These are phyloP conservation scores for Phytophthora pini DNA, from an alignment of 352 stramenopile species.

Conservation along the genomic window DNA sequence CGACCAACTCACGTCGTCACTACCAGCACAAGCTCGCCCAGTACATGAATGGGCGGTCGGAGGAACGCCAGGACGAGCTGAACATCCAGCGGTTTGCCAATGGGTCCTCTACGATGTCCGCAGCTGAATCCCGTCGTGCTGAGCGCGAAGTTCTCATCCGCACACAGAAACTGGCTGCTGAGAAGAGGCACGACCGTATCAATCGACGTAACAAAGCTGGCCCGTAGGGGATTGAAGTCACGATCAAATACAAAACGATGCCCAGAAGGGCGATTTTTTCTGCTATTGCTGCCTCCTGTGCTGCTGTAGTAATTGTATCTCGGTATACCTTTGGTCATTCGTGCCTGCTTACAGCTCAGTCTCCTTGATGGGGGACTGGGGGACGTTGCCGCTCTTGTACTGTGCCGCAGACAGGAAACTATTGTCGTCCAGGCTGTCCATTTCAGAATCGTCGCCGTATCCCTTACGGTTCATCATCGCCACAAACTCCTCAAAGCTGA, in stretches of 20 bases:
- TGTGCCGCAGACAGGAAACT: conserved; percentile 58
- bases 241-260: conserved; percentile 25
- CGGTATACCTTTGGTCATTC: conserved; percentile 1
- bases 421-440: conserved; percentile 65
- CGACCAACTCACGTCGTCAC: conserved; percentile 63
- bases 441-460: conserved; percentile 81
- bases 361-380: conserved; percentile 58
- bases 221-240: conserved; percentile 24
- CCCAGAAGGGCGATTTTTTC: conserved; percentile 13
- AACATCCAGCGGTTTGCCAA: conserved; percentile 59
- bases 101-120: conserved; percentile 31
- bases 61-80: conserved; percentile 75
- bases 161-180: conserved; percentile 66
- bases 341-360: conserved; percentile 67
- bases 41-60: conserved; percentile 74
- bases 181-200: conserved; percentile 84
- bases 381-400: conserved; percentile 30
- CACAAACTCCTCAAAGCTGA: conserved; percentile 95
- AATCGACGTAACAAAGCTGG: conserved; percentile 70
- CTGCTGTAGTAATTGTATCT: conserved; percentile 25
- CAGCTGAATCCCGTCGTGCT: conserved; percentile 59
- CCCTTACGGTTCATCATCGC: conserved; percentile 90
- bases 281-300: conserved; percentile 12
- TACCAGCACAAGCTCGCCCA: conserved; percentile 82
- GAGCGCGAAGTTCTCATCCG: conserved; percentile 73